phyloP scores from a whole-genome alignment of 2,329 filamentous ascomycete genomes.

The Colletotrichum caudatum region DNA sequence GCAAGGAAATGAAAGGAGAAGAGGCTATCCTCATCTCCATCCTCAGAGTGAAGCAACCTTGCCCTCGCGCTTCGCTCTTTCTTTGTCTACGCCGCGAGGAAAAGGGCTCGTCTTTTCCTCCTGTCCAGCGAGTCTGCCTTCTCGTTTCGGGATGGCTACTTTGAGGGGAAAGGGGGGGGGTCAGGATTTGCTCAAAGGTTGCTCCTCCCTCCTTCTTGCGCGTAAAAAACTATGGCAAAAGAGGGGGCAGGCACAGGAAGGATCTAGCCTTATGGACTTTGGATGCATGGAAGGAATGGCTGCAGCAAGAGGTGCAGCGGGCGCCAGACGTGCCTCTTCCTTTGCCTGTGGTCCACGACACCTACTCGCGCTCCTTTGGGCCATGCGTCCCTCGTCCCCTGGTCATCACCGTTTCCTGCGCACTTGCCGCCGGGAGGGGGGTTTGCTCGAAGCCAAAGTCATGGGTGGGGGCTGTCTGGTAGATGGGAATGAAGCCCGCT shows the following conservation, averaged over 20 bases:
- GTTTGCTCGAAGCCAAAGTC: background rate
- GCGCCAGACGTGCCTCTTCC: slow-evolving; percentile 3
- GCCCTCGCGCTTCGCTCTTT: background rate
- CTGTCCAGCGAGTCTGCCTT: background rate
- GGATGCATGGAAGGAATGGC: slow-evolving; percentile 12
- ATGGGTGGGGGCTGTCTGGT: background rate
- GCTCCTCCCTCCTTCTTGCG: background rate
- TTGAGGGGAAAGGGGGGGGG: too few relatives aligned
- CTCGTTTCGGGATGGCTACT: background rate
- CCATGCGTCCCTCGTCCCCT: background rate
- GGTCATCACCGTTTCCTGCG: background rate
- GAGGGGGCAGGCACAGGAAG: background rate
- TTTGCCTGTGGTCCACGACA: background rate
- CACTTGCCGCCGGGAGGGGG: background rate
- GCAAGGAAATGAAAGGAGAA: background rate
- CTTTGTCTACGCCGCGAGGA: background rate
- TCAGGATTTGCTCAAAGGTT: background rate
- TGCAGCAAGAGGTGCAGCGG: slow-evolving; percentile 13
- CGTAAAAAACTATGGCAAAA: slow-evolving; percentile 1
- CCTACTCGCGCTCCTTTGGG: background rate
- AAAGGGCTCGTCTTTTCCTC: background rate
- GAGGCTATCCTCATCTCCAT: background rate
- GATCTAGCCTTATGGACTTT: background rate
- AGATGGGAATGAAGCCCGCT: background rate
- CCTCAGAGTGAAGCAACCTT: background rate